These are phyloP conservation scores for Backusella liffmaniae DNA, from an alignment of 192 early-diverging fungal species.

Conservation along the genomic window DNA sequence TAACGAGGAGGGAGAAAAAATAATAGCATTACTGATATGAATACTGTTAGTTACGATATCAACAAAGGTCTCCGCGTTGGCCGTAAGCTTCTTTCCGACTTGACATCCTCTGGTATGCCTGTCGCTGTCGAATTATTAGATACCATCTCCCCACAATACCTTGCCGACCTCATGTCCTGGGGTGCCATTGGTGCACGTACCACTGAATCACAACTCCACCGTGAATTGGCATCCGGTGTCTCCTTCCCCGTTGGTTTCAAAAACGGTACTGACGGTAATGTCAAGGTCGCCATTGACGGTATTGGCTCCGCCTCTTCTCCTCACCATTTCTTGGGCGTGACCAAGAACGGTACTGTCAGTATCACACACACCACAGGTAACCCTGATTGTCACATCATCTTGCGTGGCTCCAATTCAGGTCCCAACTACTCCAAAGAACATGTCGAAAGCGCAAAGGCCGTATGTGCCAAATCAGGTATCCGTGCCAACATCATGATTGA, in stretches of 20 bases:
- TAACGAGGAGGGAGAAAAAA: background rate
- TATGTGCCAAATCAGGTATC: constrained; percentile 63
- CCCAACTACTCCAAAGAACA: constrained; percentile 81
- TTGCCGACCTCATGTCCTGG: constrained; percentile 93
- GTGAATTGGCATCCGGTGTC: constrained; percentile 91
- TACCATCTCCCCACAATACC: constrained; percentile 95
- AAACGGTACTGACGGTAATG: constrained; percentile 95
- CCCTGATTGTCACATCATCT: constrained; percentile 82
- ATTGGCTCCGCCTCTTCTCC: constrained; percentile 70
- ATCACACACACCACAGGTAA: constrained; percentile 89
- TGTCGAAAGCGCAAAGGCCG: constrained; percentile 56
- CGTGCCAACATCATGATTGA: constrained; percentile 87
- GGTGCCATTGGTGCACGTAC: constrained; percentile 97
- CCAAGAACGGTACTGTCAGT: constrained; percentile 89
- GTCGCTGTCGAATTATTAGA: constrained; percentile 90
- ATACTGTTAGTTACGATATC: constrained; percentile 74
- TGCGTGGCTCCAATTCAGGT: constrained; percentile 85
- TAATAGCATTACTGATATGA: background rate
- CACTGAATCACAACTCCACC: constrained; percentile 93
- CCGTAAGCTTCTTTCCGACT: constrained; percentile 71
- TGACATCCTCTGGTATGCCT: constrained; percentile 84
- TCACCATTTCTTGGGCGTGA: constrained; percentile 93
- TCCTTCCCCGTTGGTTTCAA: constrained; percentile 99
- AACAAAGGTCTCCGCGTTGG: constrained; percentile 94
- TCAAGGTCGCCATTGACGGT: constrained; percentile 69